Base-by-base conservation (phyloP, 2,329 filamentous ascomycete genomes). In the Aureobasidium mangrovei region DNA sequence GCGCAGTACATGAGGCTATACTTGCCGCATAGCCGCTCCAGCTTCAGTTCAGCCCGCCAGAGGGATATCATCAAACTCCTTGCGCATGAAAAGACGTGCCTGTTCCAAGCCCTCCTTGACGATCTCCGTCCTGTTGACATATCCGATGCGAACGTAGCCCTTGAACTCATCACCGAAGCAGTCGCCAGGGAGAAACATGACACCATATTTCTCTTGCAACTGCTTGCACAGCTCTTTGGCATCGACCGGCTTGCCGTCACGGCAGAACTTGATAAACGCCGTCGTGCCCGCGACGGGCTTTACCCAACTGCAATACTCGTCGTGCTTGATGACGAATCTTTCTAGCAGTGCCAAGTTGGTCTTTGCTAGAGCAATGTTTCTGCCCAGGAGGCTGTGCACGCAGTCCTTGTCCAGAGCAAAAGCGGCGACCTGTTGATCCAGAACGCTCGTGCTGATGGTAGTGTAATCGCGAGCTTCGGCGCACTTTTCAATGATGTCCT, bases 281-380 rank as follows among this genome's bases (percentile, higher is more conserved):
- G 86, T 91, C 2, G 88, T 94, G 0, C 88, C 89, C 1, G 86
- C 88, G 4, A 80, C 80, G 1, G 89, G 89, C 67, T 81, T 85
- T 4, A 83, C 76, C 85, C 86, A 93, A 1, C 78, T 77, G 61
- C 82, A 85, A 5, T 80, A 76, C 58, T 78, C 77, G 38, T 77
- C 74, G 64, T 90, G 79, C 51, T 79, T 77, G 29, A 82, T 75
- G 3, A 91, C 74, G 59, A 88, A 91, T 1, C 71, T 73, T 56
- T 84, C 81, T n/a, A 91, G 66, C 5, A 88, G 64, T 3, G 71
- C 77, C 3, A 86, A 65, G 64, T 93, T 93, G 1, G 72, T 79
- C 60, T 78, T 83, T 3, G 85, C 86, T 2, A 93, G 75, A 28
- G 74, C 72, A 43, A 84, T 77, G 62, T 89, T 89, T 12, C 83